phyloP scores from a whole-genome alignment of 2,329 filamentous ascomycete species.

The Cladosporium sp. region DNA sequence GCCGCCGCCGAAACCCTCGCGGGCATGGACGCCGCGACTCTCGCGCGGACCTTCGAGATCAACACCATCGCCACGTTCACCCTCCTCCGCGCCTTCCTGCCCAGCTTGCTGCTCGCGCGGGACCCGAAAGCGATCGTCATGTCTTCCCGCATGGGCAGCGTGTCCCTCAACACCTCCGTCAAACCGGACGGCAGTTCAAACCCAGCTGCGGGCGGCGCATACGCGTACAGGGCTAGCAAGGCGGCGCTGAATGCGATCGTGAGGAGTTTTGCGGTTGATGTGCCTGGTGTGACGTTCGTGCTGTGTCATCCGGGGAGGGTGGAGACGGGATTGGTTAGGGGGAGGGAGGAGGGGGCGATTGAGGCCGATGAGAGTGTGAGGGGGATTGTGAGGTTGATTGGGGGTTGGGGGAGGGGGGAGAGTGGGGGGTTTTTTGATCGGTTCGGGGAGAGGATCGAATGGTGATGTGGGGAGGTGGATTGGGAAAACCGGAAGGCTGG shows the following conservation, averaged over 20 bases:
- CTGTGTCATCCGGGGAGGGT: conserved; percentile 42
- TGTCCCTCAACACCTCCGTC: conserved; percentile 31
- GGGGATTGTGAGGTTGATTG: conserved; percentile 34
- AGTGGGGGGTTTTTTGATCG: conserved; percentile 40
- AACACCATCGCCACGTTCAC: conserved; percentile 41
- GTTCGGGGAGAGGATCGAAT: conserved; percentile 37
- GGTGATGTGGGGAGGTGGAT: conserved; percentile 25
- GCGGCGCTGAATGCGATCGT: conserved; percentile 43
- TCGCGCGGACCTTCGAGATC: conserved; percentile 35
- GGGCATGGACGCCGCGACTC: conserved; percentile 35
- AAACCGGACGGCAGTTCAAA: not conserved
- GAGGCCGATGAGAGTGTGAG: conserved; percentile 35
- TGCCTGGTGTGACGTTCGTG: conserved; percentile 37
- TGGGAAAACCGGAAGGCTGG: no score
- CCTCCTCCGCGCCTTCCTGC: conserved; percentile 33
- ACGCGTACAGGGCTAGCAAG: conserved; percentile 44
- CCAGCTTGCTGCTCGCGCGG: conserved; percentile 24
- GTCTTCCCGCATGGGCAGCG: conserved; percentile 41
- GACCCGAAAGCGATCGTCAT: conserved; percentile 36
- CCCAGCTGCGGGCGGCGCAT: conserved; percentile 33
- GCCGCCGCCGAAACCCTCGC: conserved; percentile 36
- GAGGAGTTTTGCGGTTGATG: conserved; percentile 39
- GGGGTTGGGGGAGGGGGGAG: conserved; percentile 24
- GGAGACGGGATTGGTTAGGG: conserved; percentile 39
- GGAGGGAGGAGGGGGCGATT: conserved; percentile 42